Percentiles rank a stretch among this genome's conserved stretches.
Evolutionary conservation across 257 asterid genomes (phyloP).

Genomic region (Agastache rugosa): DNA sequence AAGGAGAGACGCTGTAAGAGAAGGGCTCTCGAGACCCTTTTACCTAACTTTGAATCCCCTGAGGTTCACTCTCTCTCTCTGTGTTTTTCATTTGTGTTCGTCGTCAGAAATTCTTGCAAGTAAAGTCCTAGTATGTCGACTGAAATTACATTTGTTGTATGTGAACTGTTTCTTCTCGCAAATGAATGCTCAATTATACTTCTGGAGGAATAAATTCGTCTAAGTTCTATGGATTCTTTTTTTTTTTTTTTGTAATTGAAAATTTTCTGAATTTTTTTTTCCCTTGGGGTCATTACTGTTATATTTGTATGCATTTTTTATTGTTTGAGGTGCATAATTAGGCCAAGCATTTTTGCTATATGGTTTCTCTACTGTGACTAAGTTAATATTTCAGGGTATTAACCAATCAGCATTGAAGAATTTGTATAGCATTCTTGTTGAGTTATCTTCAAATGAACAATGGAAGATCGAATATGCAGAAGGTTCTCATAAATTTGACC

Average conservation of each 20-base stretch:
- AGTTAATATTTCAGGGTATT: constrained; percentile 58
- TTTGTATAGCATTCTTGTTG: constrained; percentile 55
- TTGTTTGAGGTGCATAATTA: background rate
- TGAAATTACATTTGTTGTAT: constrained; percentile 1
- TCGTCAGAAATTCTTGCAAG: constrained; percentile 1
- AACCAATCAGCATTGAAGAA: constrained; percentile 54
- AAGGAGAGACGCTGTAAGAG: constrained; percentile 17
- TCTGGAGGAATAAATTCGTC: background rate
- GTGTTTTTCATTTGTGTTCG: background rate
- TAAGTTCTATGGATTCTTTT: background rate
- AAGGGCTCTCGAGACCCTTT: constrained; percentile 32
- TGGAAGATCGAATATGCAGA: constrained; percentile 36
- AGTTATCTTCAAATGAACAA: constrained; percentile 48
- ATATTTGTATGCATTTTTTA: background rate
- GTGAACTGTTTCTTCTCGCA: background rate
- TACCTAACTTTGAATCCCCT: constrained; percentile 33
- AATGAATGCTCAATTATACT: background rate
- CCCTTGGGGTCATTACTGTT: background rate
- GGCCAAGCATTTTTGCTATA: constrained; percentile 13
- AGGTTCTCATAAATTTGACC: constrained; percentile 38
- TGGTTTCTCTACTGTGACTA: constrained; percentile 8
- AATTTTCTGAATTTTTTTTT: background rate
- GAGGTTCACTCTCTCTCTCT: constrained; percentile 39
- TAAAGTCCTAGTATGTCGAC: constrained; percentile 1
- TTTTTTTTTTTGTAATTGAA: background rate